Conservation (phyloP, 2,329 filamentous ascomycete genomes). For the Zasmidium cellare region DNA sequence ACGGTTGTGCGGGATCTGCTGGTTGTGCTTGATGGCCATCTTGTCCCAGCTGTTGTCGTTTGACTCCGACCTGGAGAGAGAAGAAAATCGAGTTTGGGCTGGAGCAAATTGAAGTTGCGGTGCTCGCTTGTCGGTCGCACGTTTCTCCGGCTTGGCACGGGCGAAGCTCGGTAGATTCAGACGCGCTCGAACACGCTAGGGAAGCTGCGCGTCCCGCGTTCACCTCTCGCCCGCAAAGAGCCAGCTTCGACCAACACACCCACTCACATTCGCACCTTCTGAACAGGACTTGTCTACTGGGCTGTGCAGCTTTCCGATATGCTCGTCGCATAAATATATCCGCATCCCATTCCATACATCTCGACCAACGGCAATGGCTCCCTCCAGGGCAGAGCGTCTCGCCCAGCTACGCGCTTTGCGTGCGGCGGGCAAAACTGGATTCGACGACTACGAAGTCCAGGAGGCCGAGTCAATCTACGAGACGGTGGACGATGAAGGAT, state of each 20-base stretch:
- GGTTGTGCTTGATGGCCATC: conserved; percentile 99
- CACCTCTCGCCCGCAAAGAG: background rate
- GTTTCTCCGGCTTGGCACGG: background rate
- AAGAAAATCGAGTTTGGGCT: conserved; percentile 3
- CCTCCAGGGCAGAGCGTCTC: conserved; percentile 39
- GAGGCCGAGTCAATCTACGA: conserved; percentile 87
- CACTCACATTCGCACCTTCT: background rate
- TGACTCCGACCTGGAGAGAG: conserved; percentile 15
- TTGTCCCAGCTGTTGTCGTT: conserved; percentile 10
- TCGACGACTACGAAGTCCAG: conserved; percentile 82
- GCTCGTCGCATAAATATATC: background rate
- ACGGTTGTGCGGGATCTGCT: conserved; percentile 93
- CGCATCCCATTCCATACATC: background rate
- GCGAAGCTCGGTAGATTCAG: background rate
- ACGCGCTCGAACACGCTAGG: background rate
- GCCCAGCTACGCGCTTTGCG: conserved; percentile 83
- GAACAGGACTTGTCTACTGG: background rate
- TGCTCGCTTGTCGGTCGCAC: background rate
- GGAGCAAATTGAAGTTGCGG: background rate
- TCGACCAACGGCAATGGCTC: conserved; percentile 26
- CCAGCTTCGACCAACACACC: background rate
- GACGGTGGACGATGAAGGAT: conserved; percentile 93
- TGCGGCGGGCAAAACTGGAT: conserved; percentile 85
- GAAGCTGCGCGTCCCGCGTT: conserved; percentile 11
- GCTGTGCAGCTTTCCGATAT: conserved; percentile 5